These are phyloP conservation scores for Boletus rufocinnamomeus DNA, from an alignment of 768 basidiomycete genomes.

Conservation along the genomic window DNA sequence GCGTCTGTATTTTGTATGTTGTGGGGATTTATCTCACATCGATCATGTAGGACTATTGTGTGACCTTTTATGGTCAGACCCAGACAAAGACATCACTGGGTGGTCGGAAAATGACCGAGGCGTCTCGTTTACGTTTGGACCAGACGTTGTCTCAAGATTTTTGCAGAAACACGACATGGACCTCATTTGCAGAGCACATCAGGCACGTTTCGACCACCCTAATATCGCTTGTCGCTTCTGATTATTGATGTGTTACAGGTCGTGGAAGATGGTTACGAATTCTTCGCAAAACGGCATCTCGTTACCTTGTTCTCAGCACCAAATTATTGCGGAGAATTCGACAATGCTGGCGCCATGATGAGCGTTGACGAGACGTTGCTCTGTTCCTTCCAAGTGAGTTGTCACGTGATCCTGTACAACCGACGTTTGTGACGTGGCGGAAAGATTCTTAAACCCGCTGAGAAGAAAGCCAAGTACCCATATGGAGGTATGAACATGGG, in stretches of 20 bases:
- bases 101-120: constrained; percentile 99
- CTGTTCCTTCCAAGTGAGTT: constrained; percentile 93
- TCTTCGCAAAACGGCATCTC: constrained; percentile 96
- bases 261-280: constrained; percentile 98
- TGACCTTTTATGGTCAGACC: constrained; percentile 98
- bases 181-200: constrained; percentile 96
- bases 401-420: constrained; percentile 10
- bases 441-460: constrained; percentile 97
- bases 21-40: constrained; percentile 6
- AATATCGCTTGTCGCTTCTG: constrained; percentile 1
- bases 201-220: constrained; percentile 53
- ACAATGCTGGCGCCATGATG: constrained; percentile 99
- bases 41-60: constrained; percentile 75
- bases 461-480: constrained; percentile 96
- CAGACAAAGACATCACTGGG: constrained; percentile 98
- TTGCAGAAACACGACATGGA: constrained; percentile 99
- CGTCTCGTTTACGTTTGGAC: constrained; percentile 98
- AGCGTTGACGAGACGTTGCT: constrained; percentile 96
- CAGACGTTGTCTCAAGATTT: constrained; percentile 97
- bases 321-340: constrained; percentile 94
- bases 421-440: background rate
- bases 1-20: constrained; percentile 19
- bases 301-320: constrained; percentile 98
- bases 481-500: constrained; percentile 87
- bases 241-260: constrained; percentile 52